Conservation (phyloP, 345 rosid species). For the Acer negundo region DNA sequence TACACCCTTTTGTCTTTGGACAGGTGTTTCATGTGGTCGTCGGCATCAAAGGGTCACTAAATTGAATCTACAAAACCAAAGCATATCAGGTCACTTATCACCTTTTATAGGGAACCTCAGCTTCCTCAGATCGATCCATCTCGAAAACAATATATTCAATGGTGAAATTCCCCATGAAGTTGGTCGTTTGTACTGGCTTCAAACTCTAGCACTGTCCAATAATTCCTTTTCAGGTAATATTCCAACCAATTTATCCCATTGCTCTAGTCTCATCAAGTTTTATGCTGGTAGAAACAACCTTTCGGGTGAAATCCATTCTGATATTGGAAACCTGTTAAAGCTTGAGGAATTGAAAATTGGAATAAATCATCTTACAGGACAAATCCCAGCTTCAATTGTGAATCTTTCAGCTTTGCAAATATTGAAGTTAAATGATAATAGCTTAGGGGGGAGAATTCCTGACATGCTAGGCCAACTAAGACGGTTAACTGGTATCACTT, state of each 20-base stretch:
- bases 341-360: not conserved
- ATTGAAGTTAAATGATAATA: not conserved
- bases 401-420: not conserved
- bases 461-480: not conserved
- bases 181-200: not conserved
- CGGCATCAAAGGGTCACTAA: slow-evolving; percentile 18
- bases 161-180: not conserved
- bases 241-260: not conserved
- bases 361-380: too few relatives aligned
- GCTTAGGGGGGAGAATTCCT: not conserved
- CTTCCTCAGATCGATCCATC: not conserved
- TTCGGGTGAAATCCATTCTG: not conserved
- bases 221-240: not conserved
- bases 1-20: slow-evolving; percentile 20
- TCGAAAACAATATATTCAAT: too few relatives aligned
- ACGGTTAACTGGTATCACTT: too few relatives aligned
- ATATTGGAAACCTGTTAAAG: not conserved
- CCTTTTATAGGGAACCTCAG: too few relatives aligned
- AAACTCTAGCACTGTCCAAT: slow-evolving; percentile 9
- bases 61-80: slow-evolving; percentile 9
- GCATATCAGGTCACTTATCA: not conserved
- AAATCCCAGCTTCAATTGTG: too few relatives aligned
- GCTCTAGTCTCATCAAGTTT: not conserved
- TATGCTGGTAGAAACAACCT: slow-evolving; percentile 1
- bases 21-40: slow-evolving; percentile 19